These are phyloP conservation scores for Dorcoceras hygrometricum DNA, from an alignment of 257 asterid genomes.

Conservation along the genomic window DNA sequence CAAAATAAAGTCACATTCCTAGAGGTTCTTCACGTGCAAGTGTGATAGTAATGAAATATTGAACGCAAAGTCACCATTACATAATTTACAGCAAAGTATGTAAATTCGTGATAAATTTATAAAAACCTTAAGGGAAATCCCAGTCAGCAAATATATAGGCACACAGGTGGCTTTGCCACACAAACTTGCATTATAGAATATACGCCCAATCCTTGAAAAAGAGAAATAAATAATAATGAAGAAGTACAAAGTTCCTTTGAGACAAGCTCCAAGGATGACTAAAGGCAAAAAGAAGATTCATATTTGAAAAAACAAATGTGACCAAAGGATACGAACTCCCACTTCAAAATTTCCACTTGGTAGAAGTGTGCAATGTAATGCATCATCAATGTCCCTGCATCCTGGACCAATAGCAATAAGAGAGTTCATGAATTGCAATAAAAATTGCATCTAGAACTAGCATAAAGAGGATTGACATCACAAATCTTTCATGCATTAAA, in stretches of 20 bases:
- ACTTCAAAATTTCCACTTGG: slow-evolving; percentile 94
- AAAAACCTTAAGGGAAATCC: not conserved
- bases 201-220: not conserved
- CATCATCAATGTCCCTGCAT: slow-evolving; percentile 98
- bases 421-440: slow-evolving; percentile 12
- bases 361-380: slow-evolving; percentile 85
- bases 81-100: slow-evolving; percentile 4
- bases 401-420: slow-evolving; percentile 52
- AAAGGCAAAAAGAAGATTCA: slow-evolving; percentile 13
- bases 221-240: not conserved
- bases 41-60: slow-evolving; percentile 1
- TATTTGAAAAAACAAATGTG: slow-evolving; percentile 2
- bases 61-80: slow-evolving; percentile 8
- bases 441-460: slow-evolving; percentile 2
- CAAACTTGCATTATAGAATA: slow-evolving; percentile 1
- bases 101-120: slow-evolving; percentile 9
- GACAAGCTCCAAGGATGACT: slow-evolving; percentile 5
- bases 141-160: not conserved
- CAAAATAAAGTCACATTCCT: not conserved
- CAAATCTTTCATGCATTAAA: slow-evolving; percentile 18
- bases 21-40: slow-evolving; percentile 4
- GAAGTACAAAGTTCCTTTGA: not conserved
- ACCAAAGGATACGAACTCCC: slow-evolving; percentile 94
- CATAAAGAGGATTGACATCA: slow-evolving; percentile 12
- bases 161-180: slow-evolving; percentile 10